Conservation (phyloP, 108 stramenopile genomes). For the Bacterosira constricta region DNA sequence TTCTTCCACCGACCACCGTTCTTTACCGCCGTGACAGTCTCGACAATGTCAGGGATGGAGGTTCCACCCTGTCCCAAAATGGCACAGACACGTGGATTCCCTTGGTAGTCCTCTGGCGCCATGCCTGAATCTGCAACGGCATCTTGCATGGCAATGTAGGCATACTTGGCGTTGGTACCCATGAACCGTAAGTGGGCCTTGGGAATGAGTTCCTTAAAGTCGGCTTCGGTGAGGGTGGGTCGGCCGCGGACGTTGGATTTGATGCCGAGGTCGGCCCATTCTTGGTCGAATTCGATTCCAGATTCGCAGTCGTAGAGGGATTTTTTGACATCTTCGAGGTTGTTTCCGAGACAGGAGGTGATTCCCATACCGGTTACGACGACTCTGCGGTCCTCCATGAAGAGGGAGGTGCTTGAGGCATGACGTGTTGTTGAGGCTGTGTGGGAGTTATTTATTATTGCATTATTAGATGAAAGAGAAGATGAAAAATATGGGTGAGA, state of each 20-base stretch:
- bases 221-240: conserved; percentile 71
- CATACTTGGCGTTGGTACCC: conserved; percentile 90
- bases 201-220: conserved; percentile 88
- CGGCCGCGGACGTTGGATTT: conserved; percentile 83
- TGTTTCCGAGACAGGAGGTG: conserved; percentile 90
- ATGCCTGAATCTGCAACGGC: conserved; percentile 85
- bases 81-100: conserved; percentile 85
- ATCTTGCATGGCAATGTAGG: conserved; percentile 86
- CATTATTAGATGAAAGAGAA: background rate
- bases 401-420: conserved; percentile 59
- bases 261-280: conserved; percentile 89
- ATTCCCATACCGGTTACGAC: conserved; percentile 95
- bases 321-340: conserved; percentile 84
- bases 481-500: background rate
- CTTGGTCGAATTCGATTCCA: conserved; percentile 73
- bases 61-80: conserved; percentile 95
- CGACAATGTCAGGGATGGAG: conserved; percentile 89
- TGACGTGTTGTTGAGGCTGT: no score
- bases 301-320: conserved; percentile 68
- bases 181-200: conserved; percentile 82
- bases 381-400: conserved; percentile 68
- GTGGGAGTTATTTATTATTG: no score
- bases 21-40: conserved; percentile 88
- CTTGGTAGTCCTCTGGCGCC: conserved; percentile 82
- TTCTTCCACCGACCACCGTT: conserved; percentile 90